phyloP scores from a whole-genome alignment of 139 green algal species.

The Chlamydomonas eustigma region DNA sequence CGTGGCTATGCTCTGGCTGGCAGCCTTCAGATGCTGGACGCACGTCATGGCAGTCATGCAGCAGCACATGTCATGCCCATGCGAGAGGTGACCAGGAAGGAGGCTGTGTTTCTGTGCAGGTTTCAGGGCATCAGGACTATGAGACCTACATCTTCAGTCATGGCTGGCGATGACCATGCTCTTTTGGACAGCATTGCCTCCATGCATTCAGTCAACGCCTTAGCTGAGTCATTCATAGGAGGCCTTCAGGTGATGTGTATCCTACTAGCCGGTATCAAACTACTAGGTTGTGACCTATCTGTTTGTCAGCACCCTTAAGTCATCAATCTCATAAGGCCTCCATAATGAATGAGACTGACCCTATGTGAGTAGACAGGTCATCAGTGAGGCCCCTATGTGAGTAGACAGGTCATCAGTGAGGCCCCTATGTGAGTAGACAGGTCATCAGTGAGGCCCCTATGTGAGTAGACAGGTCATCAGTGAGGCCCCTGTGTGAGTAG shows the following conservation, averaged over 20 bases:
- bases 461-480: no score
- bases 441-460: no score
- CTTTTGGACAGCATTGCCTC: not conserved
- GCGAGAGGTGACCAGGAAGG: constrained; percentile 34
- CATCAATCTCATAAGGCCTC: no score
- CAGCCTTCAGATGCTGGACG: constrained; percentile 56
- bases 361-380: no score
- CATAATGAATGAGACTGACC: no score
- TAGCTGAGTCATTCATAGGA: constrained; percentile 50
- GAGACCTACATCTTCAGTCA: not conserved
- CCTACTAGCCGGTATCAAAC: no score
- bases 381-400: no score
- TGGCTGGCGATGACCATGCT: no score
- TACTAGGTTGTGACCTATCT: not conserved
- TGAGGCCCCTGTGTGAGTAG: no score
- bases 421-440: no score
- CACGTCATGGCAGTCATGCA: constrained; percentile 16
- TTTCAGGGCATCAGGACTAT: not conserved
- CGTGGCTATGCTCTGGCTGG: constrained; percentile 58
- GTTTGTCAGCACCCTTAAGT: not conserved
- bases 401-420: no score
- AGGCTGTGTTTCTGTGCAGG: constrained; percentile 29
- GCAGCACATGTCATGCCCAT: constrained; percentile 23
- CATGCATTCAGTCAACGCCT: constrained; percentile 43
- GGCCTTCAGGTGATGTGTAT: constrained; percentile 24